Evolutionary conservation across 306 rosid species (phyloP).

Genomic region (Gynostemma pentaphyllum): DNA sequence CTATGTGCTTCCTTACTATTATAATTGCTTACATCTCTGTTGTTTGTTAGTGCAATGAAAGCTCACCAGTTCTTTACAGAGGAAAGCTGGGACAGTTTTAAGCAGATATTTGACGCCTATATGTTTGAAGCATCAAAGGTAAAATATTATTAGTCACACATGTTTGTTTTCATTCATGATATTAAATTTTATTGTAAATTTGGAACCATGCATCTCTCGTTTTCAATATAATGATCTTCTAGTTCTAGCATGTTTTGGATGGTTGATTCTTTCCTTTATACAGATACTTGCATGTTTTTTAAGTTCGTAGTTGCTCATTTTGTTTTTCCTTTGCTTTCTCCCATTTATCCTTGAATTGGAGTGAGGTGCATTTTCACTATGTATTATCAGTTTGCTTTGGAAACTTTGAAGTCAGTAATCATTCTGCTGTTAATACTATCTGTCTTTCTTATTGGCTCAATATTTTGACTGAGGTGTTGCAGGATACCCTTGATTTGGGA

Average conservation of each 20-base stretch:
- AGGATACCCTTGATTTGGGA: neutral
- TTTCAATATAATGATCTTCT: no score
- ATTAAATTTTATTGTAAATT: neutral
- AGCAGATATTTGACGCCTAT: conserved; percentile 71
- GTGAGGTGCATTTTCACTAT: neutral
- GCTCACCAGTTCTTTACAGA: conserved; percentile 97
- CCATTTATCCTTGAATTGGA: neutral
- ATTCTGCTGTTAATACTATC: neutral
- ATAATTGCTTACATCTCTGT: conserved; percentile 27
- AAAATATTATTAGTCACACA: neutral
- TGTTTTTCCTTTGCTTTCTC: neutral
- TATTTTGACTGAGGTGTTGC: neutral
- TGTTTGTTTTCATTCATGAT: neutral
- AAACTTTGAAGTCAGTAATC: neutral
- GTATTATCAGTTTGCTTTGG: neutral
- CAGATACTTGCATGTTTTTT: no score
- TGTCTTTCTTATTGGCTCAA: neutral
- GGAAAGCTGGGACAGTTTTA: conserved; percentile 88
- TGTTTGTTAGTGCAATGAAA: conserved; percentile 75
- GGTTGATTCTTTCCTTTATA: no score
- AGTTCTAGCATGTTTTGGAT: neutral
- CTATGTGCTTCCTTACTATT: conserved; percentile 20
- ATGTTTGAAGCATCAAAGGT: conserved; percentile 97
- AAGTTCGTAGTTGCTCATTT: neutral
- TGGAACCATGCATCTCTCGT: no score